phyloP scores from a whole-genome alignment of 345 rosid genomes.

The Xanthoceras sorbifolium region DNA sequence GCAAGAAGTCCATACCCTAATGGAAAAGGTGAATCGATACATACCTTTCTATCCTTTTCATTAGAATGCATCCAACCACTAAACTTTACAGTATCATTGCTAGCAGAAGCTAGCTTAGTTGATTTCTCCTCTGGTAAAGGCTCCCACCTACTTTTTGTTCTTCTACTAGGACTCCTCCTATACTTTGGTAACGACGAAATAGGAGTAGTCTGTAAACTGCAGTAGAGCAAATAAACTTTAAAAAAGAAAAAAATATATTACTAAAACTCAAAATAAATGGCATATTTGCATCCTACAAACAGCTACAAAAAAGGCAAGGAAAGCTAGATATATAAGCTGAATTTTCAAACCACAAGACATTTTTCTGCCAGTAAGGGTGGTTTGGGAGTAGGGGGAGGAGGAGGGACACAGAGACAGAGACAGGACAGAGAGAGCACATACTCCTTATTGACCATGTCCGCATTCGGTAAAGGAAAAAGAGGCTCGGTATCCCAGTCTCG shows the following conservation, averaged over 20 bases:
- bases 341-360: not conserved
- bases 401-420: constrained; percentile 18
- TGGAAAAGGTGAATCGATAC: not conserved
- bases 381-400: constrained; percentile 2
- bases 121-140: constrained; percentile 75
- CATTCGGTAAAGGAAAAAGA: constrained; percentile 58
- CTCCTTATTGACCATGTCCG: constrained; percentile 49
- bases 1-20: not conserved
- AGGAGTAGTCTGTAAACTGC: constrained; percentile 37
- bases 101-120: constrained; percentile 40
- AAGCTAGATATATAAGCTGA: not conserved
- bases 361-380: not conserved
- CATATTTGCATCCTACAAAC: constrained; percentile 8
- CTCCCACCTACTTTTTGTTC: constrained; percentile 98
- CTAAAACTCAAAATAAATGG: not conserved
- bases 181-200: constrained; percentile 39
- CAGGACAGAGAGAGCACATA: constrained; percentile 36
- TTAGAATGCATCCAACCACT: constrained; percentile 57
- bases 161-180: constrained; percentile 68
- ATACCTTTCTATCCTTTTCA: constrained; percentile 65
- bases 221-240: constrained; percentile 8
- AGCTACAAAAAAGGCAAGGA: not conserved
- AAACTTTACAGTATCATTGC: constrained; percentile 46
- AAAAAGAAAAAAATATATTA: constrained; percentile 13
- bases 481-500: constrained; percentile 90